Base-by-base conservation (phyloP, 2,329 filamentous ascomycete genomes). In the Penicillium sp. region DNA sequence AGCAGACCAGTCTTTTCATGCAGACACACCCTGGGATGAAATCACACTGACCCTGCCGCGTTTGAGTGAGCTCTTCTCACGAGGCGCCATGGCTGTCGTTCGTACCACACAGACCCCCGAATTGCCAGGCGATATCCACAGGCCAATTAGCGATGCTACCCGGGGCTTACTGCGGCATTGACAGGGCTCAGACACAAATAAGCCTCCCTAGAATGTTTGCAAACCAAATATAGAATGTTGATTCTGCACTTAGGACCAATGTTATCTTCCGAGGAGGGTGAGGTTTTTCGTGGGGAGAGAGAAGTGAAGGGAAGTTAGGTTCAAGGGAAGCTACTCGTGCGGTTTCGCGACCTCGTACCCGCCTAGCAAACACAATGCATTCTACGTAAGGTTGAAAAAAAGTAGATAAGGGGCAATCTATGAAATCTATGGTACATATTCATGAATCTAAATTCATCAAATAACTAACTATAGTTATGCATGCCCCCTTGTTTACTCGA, bases 1-100 rank as follows among this genome's bases (percentile, higher is more conserved):
- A 54, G 55, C 16, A 52, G 43, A 50, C 42, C 38, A 58, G 42
- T 28, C 54, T 20, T 16, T 34, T 7, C 31, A 47, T 49, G 47
- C 51, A 51, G n/a, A n/a, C 49, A 32, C 54, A 26, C 52, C 47
- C 52, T 46, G 24, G 41, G 51, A 48, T 44, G 49, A 55, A 46
- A 40, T 34, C 34, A 36, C 55, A 53, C 80, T 66, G 76, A 93
- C 88, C 69, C 85, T 80, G 59, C 75, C 80, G 65, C 89, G 84
- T 77, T 95, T 95, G 74, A 93, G 81, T 73, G 87, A 85, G 74
- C 85, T 89, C 75, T 87, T 87, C 71, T 93, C 86, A 56, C 60
- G 76, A 73, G 69, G 82, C 35, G 63, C 59, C 69, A 72, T 71
- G 28, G 16, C 34, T 39, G 40, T 50, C 34, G 28, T n/a, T 44